Evolutionary conservation across 305 asterid genomes (phyloP).

Genomic region (Fraxinus sp.): DNA sequence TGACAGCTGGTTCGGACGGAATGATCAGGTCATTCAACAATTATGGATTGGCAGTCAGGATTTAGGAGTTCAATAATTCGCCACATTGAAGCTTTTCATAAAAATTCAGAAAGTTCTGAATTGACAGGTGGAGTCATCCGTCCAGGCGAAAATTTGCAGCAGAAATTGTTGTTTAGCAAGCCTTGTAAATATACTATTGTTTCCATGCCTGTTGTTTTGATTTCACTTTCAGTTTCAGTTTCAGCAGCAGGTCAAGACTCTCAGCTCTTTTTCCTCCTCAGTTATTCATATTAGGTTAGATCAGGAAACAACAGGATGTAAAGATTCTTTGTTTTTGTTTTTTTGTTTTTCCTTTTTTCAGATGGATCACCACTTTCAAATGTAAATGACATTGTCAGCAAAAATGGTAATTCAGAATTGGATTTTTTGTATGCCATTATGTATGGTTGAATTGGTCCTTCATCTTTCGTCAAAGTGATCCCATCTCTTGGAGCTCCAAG

Average conservation of each 20-base stretch:
- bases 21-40: constrained; percentile 72
- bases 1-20: constrained; percentile 66
- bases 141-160: background rate
- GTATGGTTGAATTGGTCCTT: background rate
- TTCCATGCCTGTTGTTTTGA: background rate
- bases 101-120: background rate
- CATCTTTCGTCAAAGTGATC: background rate
- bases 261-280: background rate
- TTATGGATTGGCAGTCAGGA: constrained; percentile 59
- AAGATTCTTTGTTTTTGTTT: constrained; percentile 1
- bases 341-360: background rate
- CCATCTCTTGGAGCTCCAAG: background rate
- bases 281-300: constrained; percentile 25
- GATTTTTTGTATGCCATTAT: background rate
- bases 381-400: constrained; percentile 22
- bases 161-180: background rate
- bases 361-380: constrained; percentile 1
- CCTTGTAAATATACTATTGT: background rate
- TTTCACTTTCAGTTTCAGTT: background rate
- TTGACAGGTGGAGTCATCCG: background rate
- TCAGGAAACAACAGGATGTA: constrained; percentile 20
- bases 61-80: constrained; percentile 24
- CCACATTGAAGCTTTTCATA: background rate
- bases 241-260: constrained; percentile 8
- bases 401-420: background rate